Evolutionary conservation across 768 basidiomycete species (phyloP).

Genomic region (Mycena leptocephala): DNA sequence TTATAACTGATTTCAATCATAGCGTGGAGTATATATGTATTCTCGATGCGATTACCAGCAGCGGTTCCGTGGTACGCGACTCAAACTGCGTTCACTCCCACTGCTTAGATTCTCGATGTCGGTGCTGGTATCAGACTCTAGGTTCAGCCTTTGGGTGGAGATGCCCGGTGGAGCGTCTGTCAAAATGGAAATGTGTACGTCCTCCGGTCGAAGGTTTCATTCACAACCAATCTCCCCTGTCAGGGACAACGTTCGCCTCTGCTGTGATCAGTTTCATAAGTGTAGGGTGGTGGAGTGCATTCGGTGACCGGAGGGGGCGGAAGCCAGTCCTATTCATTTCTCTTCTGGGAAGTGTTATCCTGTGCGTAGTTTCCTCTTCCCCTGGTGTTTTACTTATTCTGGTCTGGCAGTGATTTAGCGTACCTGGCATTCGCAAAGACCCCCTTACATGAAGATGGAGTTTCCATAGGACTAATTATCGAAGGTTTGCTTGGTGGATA

Average conservation of each 20-base stretch:
- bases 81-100: not conserved
- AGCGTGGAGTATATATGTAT: slow-evolving; percentile 27
- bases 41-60: not conserved
- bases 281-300: slow-evolving; percentile 25
- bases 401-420: slow-evolving; percentile 7
- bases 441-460: not conserved
- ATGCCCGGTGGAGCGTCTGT: slow-evolving; percentile 15
- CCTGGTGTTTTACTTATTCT: not conserved
- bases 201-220: not conserved
- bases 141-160: not conserved
- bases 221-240: not conserved
- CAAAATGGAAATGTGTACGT: slow-evolving; percentile 6
- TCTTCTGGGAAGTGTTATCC: not conserved
- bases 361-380: not conserved
- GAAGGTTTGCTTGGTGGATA: slow-evolving; percentile 25
- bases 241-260: slow-evolving; percentile 11
- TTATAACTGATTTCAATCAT: not conserved
- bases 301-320: slow-evolving; percentile 13
- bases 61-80: not conserved
- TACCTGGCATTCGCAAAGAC: not conserved
- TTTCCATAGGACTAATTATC: slow-evolving; percentile 20
- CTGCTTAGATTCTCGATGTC: too few species aligned
- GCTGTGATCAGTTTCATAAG: slow-evolving; percentile 12
- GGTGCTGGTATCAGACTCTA: not conserved
- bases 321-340: slow-evolving; percentile 16